Evolutionary conservation across 805 yeast species (phyloP), one percentile per base, ranked within the genome.

Genomic region (Danielia oregonensis): DNA sequence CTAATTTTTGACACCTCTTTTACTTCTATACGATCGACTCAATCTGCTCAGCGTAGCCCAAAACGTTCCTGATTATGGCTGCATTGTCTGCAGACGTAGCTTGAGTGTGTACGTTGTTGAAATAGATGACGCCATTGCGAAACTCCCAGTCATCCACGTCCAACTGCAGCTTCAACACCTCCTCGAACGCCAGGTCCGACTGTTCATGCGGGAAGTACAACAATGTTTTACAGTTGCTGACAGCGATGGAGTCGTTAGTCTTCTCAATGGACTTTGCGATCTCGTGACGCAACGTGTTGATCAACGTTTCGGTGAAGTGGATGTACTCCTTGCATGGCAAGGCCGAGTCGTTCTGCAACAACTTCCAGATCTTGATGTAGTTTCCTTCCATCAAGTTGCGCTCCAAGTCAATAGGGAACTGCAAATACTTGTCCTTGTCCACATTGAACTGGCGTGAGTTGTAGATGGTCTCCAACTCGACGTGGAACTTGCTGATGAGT

Each of bases 301-400:
- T 74, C 55, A 89, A 71, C 14, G 84, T 79, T 38, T 75, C 79
- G 39, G 87, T 83, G 59, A 91, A 86, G 30, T 86, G 72, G 39
- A 74, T 75, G 59, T 80, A 89, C 58, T 93, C 97, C 38, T 79
- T 76, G 45, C 79, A 73, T 17, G 82, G 80, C 45, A 81, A 78
- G 51, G 64, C 65, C 24, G 63, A 48, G 35, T 69, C 68, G 40
- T 77, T 74, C 33, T 80, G 78, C 44, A 84, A 72, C 36, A 85
- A 72, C 48, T 77, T 81, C 83, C 93, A 85, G 29, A 89, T 91
- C 60, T 86, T 86, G 59, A 87, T 93, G 61, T 89, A 93, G 45
- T 91, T 84, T 27, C 98, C 98, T 63, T 93, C 97, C 82, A 91
- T 87, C 46, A 93, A 75, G 83, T 94, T 86, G 46, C 86, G 80